Conservation (phyloP, 2,329 filamentous ascomycete genomes). For the Endoconidiophora laricicola region DNA sequence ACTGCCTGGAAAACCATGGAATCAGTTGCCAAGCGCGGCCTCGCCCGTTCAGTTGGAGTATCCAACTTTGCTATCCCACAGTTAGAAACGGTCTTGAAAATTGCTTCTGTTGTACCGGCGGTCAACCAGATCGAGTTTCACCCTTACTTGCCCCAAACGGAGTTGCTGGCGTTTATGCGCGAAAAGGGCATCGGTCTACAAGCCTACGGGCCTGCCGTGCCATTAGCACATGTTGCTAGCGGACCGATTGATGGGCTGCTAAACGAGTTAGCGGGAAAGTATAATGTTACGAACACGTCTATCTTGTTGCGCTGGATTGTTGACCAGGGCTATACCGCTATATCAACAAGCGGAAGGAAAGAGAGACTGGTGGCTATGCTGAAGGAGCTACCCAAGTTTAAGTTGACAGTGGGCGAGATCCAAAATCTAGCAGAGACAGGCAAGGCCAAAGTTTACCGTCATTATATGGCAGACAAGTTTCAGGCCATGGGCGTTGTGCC, state of each 20-base stretch:
- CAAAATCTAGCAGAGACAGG: constrained; percentile 1
- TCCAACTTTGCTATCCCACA: constrained; percentile 31
- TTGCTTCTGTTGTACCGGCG: constrained; percentile 39
- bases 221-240: neutral
- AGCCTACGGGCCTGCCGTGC: constrained; percentile 39
- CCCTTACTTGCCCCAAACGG: constrained; percentile 46
- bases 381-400: constrained; percentile 13
- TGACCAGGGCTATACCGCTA: constrained; percentile 6
- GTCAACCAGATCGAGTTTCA: constrained; percentile 56
- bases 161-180: constrained; percentile 39
- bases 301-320: constrained; percentile 1
- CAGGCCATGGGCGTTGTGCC: constrained; percentile 7
- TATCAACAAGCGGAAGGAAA: constrained; percentile 13
- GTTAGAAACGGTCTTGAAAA: constrained; percentile 27
- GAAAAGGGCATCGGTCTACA: constrained; percentile 42
- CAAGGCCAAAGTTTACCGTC: neutral
- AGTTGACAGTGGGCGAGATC: constrained; percentile 4
- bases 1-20: constrained; percentile 24
- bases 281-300: neutral
- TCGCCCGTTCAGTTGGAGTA: constrained; percentile 30
- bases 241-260: neutral
- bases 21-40: constrained; percentile 23
- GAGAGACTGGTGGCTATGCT: constrained; percentile 13
- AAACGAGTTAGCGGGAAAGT: neutral
- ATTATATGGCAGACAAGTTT: constrained; percentile 2